Evolutionary conservation across 768 basidiomycete species (phyloP), one percentile per base, ranked within the genome.

Genomic region (Termitomyces sp.): DNA sequence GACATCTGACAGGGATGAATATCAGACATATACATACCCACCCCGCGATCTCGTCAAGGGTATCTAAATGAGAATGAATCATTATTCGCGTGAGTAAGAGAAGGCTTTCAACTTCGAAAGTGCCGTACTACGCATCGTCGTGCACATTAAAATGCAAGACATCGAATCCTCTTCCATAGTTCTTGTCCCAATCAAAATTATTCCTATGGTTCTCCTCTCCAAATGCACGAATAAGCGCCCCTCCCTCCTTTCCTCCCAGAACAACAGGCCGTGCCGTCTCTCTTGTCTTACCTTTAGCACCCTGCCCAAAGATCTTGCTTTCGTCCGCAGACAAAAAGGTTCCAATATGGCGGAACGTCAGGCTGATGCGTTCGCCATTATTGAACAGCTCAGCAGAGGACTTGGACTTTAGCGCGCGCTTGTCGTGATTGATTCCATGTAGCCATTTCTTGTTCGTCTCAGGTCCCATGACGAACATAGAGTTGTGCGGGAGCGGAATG

Each of bases 401-500:
- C 67, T 91, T 92, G 3, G 69, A 64, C 6, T 64, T 55, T 3
- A 76, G 55, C 3, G 81, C 79, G 1, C 91, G 85, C 58, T 88
- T 91, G 70, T 92, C 90, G 51, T 82, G 82, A 56, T 83, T 81
- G 59, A 93, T 88, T 39, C 81, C 83, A 63, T 93, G 90, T 51
- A 91, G 70, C 87, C 89, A 92, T 54, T 76, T 77, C 52, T 73
- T 72, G 61, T 93, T 93, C 45, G 89, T 91, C 50, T 77, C 75
- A 5, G 83, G 77, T 0, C 89, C 89, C 73, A 92, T 74, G 55
- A 90, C 84, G 66, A 93, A 91, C 78, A 91, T 84, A 5, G 88
- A 90, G 66, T 89, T 91, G 62, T 91, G 84, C 0, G 88, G 88
- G 0, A 93, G 80, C 0, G 85, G 83, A 18, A 92, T 79, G 56